phyloP scores from a whole-genome alignment of 108 stramenopile genomes.

The Mediolabrus comicus region DNA sequence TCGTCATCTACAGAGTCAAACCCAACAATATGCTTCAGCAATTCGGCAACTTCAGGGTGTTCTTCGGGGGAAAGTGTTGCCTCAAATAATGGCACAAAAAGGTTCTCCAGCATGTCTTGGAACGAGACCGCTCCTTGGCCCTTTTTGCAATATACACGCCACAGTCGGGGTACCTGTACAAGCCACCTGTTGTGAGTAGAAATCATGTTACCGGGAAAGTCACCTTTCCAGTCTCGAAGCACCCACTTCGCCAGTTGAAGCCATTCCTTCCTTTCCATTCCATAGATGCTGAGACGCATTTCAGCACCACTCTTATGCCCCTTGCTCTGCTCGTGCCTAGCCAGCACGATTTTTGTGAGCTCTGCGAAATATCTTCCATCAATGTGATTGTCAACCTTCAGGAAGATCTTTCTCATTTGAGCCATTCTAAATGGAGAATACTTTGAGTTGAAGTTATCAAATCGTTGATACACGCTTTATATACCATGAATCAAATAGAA shows the following conservation, averaged over 20 bases:
- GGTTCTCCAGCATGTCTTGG: constrained; percentile 93
- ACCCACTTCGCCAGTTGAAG: constrained; percentile 84
- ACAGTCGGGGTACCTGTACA: constrained; percentile 95
- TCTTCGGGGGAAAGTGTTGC: constrained; percentile 92
- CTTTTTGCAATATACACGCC: constrained; percentile 89
- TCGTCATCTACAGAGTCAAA: constrained; percentile 99
- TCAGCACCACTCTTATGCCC: constrained; percentile 91
- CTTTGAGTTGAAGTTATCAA: constrained; percentile 99
- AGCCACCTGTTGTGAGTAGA: constrained; percentile 97
- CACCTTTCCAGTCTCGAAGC: constrained; percentile 69
- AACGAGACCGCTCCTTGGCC: constrained; percentile 59
- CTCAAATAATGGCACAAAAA: constrained; percentile 96
- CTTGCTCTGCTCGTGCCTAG: constrained; percentile 87
- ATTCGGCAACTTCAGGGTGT: constrained; percentile 93
- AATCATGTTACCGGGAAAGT: constrained; percentile 82
- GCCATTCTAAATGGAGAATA: constrained; percentile 97
- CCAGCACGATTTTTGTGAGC: constrained; percentile 88
- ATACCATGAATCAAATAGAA: background rate
- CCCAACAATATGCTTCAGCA: constrained; percentile 93
- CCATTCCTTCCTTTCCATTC: constrained; percentile 96
- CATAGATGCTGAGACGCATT: constrained; percentile 95
- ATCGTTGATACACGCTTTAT: constrained; percentile 92
- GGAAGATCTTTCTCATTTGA: constrained; percentile 97
- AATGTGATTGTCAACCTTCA: constrained; percentile 95
- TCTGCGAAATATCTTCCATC: constrained; percentile 94